Evolutionary conservation across 306 rosid genomes (phyloP).

Genomic region (Fagus sylvatica): DNA sequence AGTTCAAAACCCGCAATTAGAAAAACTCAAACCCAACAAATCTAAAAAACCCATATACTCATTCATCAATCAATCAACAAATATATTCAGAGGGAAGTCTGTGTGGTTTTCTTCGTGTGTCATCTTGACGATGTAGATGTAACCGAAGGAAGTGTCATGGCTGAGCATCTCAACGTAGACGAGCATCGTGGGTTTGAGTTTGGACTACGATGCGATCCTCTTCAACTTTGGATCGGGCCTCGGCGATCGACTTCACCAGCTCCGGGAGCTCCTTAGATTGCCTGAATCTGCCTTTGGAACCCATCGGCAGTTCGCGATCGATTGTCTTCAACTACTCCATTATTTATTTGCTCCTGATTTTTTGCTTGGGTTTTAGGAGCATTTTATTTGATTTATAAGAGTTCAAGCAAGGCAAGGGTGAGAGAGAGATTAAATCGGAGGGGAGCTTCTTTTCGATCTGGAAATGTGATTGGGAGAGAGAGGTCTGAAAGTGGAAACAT

Average conservation of each 20-base stretch:
- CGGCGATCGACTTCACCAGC: slow-evolving; percentile 91
- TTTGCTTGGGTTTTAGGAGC: not conserved
- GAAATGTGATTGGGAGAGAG: too few relatives aligned
- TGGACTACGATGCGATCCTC: slow-evolving; percentile 88
- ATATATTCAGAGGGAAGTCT: slow-evolving; percentile 41
- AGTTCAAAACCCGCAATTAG: too few relatives aligned
- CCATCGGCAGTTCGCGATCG: slow-evolving; percentile 96
- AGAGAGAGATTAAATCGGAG: too few relatives aligned
- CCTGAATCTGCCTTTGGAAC: slow-evolving; percentile 94
- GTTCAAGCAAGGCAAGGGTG: too few relatives aligned
- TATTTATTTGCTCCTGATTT: not conserved
- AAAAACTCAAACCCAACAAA: too few relatives aligned
- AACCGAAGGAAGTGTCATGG: slow-evolving; percentile 85
- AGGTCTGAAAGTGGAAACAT: too few relatives aligned
- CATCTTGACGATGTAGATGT: slow-evolving; percentile 97
- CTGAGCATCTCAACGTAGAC: slow-evolving; percentile 97
- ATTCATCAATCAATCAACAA: too few relatives aligned
- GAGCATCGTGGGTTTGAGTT: slow-evolving; percentile 84
- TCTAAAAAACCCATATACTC: too few relatives aligned
- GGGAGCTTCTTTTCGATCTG: too few relatives aligned
- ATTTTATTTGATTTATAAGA: not conserved
- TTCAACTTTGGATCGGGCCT: slow-evolving; percentile 94
- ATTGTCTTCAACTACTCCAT: slow-evolving; percentile 92
- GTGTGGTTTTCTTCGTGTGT: slow-evolving; percentile 68
- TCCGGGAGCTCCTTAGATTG: slow-evolving; percentile 91